A percentile compares a stretch with the other conserved stretches of the same genome.
Evolutionary conservation across 2,329 filamentous ascomycete species (phyloP).

Genomic region (Fusarium robinianum): DNA sequence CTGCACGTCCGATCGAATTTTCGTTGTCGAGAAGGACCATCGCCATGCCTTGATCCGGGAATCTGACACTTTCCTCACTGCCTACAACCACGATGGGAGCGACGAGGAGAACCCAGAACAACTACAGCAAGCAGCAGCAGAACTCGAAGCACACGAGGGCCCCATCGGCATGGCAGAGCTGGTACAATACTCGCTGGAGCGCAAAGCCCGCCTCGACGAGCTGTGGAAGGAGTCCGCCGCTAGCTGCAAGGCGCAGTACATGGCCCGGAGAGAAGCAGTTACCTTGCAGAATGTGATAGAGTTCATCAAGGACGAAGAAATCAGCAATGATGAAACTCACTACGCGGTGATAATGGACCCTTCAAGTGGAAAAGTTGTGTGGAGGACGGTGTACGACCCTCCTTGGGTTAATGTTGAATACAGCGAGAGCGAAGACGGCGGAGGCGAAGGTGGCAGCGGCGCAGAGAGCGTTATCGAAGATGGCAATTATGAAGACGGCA

Average conservation of each 20-base stretch:
- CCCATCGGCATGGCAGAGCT: slow-evolving; percentile 33
- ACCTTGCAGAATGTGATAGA: slow-evolving; percentile 29
- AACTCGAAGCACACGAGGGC: slow-evolving; percentile 5
- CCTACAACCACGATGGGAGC: slow-evolving; percentile 36
- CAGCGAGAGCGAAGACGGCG: too few species aligned
- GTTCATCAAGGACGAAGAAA: slow-evolving; percentile 32
- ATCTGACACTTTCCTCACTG: slow-evolving; percentile 31
- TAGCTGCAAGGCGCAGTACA: background rate
- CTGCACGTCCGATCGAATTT: slow-evolving; percentile 31
- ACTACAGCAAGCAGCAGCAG: slow-evolving; percentile 11
- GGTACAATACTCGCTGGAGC: slow-evolving; percentile 28
- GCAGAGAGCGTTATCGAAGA: too few species aligned
- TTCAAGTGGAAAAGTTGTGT: slow-evolving; percentile 49
- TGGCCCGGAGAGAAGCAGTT: slow-evolving; percentile 7
- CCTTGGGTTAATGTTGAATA: too few species aligned
- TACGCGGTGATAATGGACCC: slow-evolving; percentile 52
- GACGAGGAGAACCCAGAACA: slow-evolving; percentile 30
- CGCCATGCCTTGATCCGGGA: slow-evolving; percentile 21
- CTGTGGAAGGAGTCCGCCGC: slow-evolving; percentile 22
- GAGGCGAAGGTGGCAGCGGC: too few species aligned
- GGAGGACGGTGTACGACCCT: slow-evolving; percentile 40
- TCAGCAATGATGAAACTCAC: slow-evolving; percentile 40
- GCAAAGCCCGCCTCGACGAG: slow-evolving; percentile 29
- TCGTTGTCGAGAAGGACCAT: slow-evolving; percentile 38
- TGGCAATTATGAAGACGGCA: too few species aligned